Percentiles rank a stretch among this genome's conserved stretches.
Evolutionary conservation across 2,329 filamentous ascomycete species (phyloP).

Genomic region (Xylaria multiplex): DNA sequence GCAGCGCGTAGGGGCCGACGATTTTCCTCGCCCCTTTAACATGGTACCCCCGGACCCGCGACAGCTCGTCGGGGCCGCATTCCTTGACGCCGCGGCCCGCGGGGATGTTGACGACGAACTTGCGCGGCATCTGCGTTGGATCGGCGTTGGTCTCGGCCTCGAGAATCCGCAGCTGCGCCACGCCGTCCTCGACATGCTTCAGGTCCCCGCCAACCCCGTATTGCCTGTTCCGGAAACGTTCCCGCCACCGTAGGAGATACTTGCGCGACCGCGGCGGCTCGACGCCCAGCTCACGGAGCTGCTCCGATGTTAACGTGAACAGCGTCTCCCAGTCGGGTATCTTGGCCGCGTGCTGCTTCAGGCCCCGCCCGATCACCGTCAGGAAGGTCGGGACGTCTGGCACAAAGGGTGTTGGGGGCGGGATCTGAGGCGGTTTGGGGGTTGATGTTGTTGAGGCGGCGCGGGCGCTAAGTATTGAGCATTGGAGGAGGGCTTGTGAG

Average conservation of each 20-base stretch:
- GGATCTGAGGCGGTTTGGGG: slow-evolving; percentile 53
- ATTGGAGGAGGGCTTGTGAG: slow-evolving; percentile 19
- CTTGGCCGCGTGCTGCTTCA: slow-evolving; percentile 84
- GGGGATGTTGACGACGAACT: slow-evolving; percentile 67
- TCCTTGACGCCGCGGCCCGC: slow-evolving; percentile 54
- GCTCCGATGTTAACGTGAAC: slow-evolving; percentile 79
- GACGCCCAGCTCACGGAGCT: slow-evolving; percentile 85
- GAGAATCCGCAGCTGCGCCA: slow-evolving; percentile 49
- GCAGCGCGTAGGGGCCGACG: slow-evolving; percentile 77
- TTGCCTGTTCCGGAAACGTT: slow-evolving; percentile 80
- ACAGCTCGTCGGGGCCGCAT: slow-evolving; percentile 53
- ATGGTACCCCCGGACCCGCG: slow-evolving; percentile 71
- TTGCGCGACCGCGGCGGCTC: slow-evolving; percentile 84
- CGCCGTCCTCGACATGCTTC: slow-evolving; percentile 66
- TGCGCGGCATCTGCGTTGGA: slow-evolving; percentile 55
- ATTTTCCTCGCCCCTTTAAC: slow-evolving; percentile 76
- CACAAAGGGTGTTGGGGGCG: slow-evolving; percentile 82
- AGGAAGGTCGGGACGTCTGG: slow-evolving; percentile 89
- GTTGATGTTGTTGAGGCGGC: slow-evolving; percentile 28
- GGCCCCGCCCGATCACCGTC: slow-evolving; percentile 86
- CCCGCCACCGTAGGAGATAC: slow-evolving; percentile 88
- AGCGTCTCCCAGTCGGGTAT: slow-evolving; percentile 91
- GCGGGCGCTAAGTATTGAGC: slow-evolving; percentile 31
- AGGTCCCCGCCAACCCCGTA: slow-evolving; percentile 88
- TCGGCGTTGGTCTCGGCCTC: slow-evolving; percentile 56